Base-by-base conservation (phyloP, 768 basidiomycete species). In the Tricholoma matsutake region DNA sequence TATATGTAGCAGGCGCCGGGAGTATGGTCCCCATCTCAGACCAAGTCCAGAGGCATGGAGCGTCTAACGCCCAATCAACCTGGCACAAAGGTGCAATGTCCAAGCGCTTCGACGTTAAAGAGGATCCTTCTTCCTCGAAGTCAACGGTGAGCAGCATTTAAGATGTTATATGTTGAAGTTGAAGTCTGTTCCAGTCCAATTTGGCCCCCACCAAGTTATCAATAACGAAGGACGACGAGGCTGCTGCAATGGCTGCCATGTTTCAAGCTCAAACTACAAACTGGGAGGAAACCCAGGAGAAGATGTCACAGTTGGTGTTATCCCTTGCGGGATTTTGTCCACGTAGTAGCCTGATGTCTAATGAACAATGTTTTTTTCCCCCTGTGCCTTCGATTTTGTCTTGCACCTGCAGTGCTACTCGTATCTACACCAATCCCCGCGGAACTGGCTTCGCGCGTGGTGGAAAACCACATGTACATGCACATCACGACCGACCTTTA, bases 241-340 rank as follows among this genome's bases (percentile, higher is more conserved):
- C 90, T 31, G 92, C 90, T n/a, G 90, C 93, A 35, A 92, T 99
- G 82, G 91, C 89, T n/a, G 96, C 96, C 67, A 97, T 99, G 92
- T 96, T 98, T 74, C 89, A 92, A 75, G 91, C 91, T 62, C 92
- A 94, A 76, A 87, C 88, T 41, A 88, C 92, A 64, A 92, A 95
- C 76, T 99, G 96, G 97, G 91, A 97, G 80, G 92, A 96, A 84
- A 90, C 95, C 71, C 94, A 98, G 79, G 95, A 98, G 83, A 94
- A 96, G 84, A 98, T 99, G 96, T 91, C 95, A 72, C 89, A 94
- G 97, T 99, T 82, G 81, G 96, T 95, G 80, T 86, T 78, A 79
- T 81, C 81, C 82, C 72, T 74, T 68, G 69, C 72, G 78, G 79
- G 78, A 74, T 81, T 78, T 79, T 83, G 76, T 84, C 73, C 76